Base-by-base conservation (phyloP, 2,329 filamentous ascomycete species). In the Chaetothyriales sp. region DNA sequence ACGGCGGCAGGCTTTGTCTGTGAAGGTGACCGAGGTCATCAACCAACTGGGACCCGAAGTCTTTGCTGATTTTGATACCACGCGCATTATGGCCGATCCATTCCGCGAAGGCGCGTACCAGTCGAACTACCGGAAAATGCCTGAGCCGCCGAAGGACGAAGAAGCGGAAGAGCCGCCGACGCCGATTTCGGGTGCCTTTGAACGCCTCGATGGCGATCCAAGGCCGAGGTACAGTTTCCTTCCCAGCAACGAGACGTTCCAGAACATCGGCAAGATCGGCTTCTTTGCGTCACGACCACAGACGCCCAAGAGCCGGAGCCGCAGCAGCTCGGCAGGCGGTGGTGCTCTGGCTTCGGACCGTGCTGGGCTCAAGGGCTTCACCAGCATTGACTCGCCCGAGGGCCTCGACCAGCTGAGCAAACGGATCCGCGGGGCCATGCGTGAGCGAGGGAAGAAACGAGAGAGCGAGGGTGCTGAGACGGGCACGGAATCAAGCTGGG, bases 41-140 rank as follows among this genome's bases (percentile, higher is more conserved):
- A 97, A 98, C 69, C 88, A 86, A 18, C 81, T 98, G 10, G 92
- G 92, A 0, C 92, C 92, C 0, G 89, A 97, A 65, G 83, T 98
- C 73, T 98, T 94, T 71, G 84, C 89, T n/a, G 92, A 98, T 71
- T 98, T 95, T 64, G 86, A 92, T 61, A 78, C 82, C 56, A 77
- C 80, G 10, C 80, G 87, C 33, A 77, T 92, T 52, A 72, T 90
- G 46, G 68, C 71, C 3, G 73, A 74, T 62, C 72, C 73, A 2
- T 73, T 74, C 64, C 68, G 67, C 37, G 65, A 65, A 52, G 63
- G 62, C 51, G 56, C 61, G 51, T 54, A 61, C 50, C 53, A 63
- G 56, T 59, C 59, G 46, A 55, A 53, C 48, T 54, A 55, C 56
- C 60, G 56, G 33, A 43, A 56, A 29, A 54, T 59, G 50, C 55